These are phyloP conservation scores for sunflower (Helianthus annuus) DNA, from an alignment of 129 eudicot genomes.

Conservation along the genomic window HanXRQr2.0-SUNRISE NC_035435.2:142874752-142875251, in stretches of 20 bases:
- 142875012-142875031: neutral
- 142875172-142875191: slow-evolving; percentile 29
- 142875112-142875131: slow-evolving; percentile 5
- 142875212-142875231: slow-evolving; percentile 60
- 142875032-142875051: slow-evolving; percentile 30
- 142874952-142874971: slow-evolving; percentile 46
- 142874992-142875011: neutral
- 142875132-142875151: slow-evolving; percentile 16
- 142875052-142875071: slow-evolving; percentile 51
- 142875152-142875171: slow-evolving; percentile 23
- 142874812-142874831: slow-evolving; percentile 16
- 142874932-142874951: slow-evolving; percentile 44
- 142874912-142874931: slow-evolving; percentile 29
- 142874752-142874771: neutral
- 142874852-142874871: slow-evolving; percentile 19
- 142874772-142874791: slow-evolving; percentile 22
- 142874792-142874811: neutral
- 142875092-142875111: slow-evolving; percentile 28
- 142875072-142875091: slow-evolving; percentile 43
- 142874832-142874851: neutral
- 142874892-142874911: slow-evolving; percentile 36
- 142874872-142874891: slow-evolving; percentile 14
- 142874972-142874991: slow-evolving; percentile 15
- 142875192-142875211: slow-evolving; percentile 55
- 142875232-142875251: slow-evolving; percentile 80